Evolutionary conservation across 1,284 basidiomycete species (phyloP).

Genomic region (Marasmius fiardii): DNA sequence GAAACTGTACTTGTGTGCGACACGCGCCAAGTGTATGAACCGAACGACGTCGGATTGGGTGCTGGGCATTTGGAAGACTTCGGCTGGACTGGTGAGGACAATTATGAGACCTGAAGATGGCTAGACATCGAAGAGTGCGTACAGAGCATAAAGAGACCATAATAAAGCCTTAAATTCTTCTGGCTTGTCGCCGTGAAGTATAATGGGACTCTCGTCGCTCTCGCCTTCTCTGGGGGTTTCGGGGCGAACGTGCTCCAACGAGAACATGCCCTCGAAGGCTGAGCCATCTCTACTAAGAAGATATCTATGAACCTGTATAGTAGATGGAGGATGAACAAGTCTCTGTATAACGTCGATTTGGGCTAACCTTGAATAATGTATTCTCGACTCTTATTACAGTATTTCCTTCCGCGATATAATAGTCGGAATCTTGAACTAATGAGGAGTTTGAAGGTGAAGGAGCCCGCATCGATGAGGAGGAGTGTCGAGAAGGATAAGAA

Average conservation of each 20-base stretch:
- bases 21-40: slow-evolving; percentile 44
- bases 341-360: neutral
- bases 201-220: slow-evolving; percentile 45
- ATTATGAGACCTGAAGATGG: neutral
- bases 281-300: slow-evolving; percentile 47
- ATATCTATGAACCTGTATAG: slow-evolving; percentile 44
- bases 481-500: neutral
- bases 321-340: slow-evolving; percentile 9
- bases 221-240: slow-evolving; percentile 34
- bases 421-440: slow-evolving; percentile 11
- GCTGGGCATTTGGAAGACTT: slow-evolving; percentile 41
- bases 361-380: slow-evolving; percentile 43
- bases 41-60: slow-evolving; percentile 28
- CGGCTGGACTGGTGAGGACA: slow-evolving; percentile 35
- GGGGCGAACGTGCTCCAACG: slow-evolving; percentile 27
- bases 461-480: neutral
- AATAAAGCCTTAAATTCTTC: slow-evolving; percentile 45
- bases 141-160: slow-evolving; percentile 49
- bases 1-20: slow-evolving; percentile 57
- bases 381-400: slow-evolving; percentile 44
- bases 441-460: neutral
- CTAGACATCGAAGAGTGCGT: slow-evolving; percentile 23
- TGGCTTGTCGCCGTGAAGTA: slow-evolving; percentile 43
- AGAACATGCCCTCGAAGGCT: slow-evolving; percentile 52
- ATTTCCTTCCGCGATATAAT: slow-evolving; percentile 35